Conservation (phyloP, 1,284 basidiomycete species). For the Marasmius fiardii region DNA sequence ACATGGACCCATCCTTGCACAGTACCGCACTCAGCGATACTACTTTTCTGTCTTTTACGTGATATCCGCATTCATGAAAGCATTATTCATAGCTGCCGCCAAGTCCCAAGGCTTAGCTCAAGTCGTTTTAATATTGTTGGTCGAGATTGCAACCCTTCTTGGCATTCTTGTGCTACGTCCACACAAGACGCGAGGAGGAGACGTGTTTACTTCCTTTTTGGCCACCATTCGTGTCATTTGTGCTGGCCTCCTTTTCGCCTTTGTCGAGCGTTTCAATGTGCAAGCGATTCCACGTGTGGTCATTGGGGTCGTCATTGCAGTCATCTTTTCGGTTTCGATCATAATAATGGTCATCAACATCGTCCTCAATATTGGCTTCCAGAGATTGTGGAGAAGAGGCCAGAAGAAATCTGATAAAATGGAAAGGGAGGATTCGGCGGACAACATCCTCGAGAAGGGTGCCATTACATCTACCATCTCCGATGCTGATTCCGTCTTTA, state of each 20-base stretch:
- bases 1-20: slow-evolving; percentile 50
- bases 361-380: slow-evolving; percentile 30
- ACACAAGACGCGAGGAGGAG: slow-evolving; percentile 51
- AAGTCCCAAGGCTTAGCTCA: slow-evolving; percentile 66
- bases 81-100: slow-evolving; percentile 74
- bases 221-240: slow-evolving; percentile 61
- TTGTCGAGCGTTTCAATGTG: slow-evolving; percentile 56
- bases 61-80: slow-evolving; percentile 55
- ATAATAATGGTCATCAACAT: slow-evolving; percentile 61
- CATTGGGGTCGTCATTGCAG: slow-evolving; percentile 63
- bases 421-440: slow-evolving; percentile 13
- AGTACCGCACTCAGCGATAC: slow-evolving; percentile 53
- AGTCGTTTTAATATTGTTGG: slow-evolving; percentile 63
- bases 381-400: slow-evolving; percentile 23
- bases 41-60: slow-evolving; percentile 58
- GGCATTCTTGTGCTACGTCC: slow-evolving; percentile 54
- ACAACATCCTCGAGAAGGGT: slow-evolving; percentile 27
- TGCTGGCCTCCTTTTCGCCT: slow-evolving; percentile 64
- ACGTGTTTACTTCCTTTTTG: slow-evolving; percentile 63
- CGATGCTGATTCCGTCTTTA: slow-evolving; percentile 20
- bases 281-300: slow-evolving; percentile 73
- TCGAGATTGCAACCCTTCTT: slow-evolving; percentile 64
- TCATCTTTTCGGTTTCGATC: slow-evolving; percentile 58
- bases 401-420: slow-evolving; percentile 8
- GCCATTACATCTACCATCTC: slow-evolving; percentile 15